These are phyloP conservation scores for Herpetospermum pedunculosum DNA, from an alignment of 306 rosid species.

Conservation along the genomic window DNA sequence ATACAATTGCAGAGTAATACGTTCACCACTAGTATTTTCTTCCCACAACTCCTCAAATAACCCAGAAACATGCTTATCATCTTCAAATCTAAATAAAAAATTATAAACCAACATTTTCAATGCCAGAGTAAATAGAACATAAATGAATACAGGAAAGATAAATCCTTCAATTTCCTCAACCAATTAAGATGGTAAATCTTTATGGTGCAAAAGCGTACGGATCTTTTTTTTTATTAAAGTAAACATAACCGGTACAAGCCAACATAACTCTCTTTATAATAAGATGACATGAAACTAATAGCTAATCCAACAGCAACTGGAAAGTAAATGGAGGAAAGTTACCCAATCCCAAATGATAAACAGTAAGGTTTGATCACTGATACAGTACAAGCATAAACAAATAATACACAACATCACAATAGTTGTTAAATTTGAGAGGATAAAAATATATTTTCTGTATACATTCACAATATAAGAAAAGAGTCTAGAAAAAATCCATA, in stretches of 20 bases:
- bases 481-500: too few relatives aligned
- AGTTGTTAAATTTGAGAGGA: too few relatives aligned
- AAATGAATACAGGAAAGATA: neutral
- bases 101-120: neutral
- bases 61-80: constrained; percentile 64
- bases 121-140: neutral
- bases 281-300: neutral
- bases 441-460: too few relatives aligned
- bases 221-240: neutral
- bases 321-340: neutral
- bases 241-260: neutral
- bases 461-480: too few relatives aligned
- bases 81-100: constrained; percentile 55
- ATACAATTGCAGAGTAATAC: constrained; percentile 74
- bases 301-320: neutral
- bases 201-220: neutral
- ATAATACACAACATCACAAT: neutral
- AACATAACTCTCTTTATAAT: neutral
- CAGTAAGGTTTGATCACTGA: neutral
- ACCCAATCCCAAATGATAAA: neutral
- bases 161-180: neutral
- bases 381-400: neutral
- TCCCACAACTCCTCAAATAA: constrained; percentile 93
- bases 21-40: constrained; percentile 88
- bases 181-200: neutral